Conservation (phyloP, 2,329 filamentous ascomycete species). For the Xylaria digitata region DNA sequence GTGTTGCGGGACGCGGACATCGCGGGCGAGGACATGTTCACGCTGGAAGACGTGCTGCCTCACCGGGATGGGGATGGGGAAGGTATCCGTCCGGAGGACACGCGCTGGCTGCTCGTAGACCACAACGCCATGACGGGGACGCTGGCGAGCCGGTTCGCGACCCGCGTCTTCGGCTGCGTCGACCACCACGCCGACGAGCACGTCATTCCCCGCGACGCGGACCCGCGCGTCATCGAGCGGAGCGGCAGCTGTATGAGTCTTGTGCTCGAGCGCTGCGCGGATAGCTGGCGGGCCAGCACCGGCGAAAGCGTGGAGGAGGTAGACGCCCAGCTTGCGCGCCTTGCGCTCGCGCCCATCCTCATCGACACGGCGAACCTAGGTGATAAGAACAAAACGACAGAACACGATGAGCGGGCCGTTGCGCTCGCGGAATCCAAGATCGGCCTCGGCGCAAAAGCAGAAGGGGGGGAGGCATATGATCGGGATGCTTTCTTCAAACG, state of each 20-base stretch:
- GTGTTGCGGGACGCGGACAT: conserved; percentile 72
- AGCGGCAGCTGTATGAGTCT: conserved; percentile 80
- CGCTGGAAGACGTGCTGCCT: conserved; percentile 65
- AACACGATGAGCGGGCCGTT: conserved; percentile 68
- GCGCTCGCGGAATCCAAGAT: conserved; percentile 66
- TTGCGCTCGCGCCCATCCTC: conserved; percentile 77
- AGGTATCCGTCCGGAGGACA: conserved; percentile 60
- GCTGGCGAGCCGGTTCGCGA: conserved; percentile 64
- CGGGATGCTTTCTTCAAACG: conserved; percentile 67
- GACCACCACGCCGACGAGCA: conserved; percentile 84
- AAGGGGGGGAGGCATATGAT: conserved; percentile 58
- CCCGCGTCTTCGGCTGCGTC: conserved; percentile 71
- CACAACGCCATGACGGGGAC: conserved; percentile 78
- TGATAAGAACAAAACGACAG: conserved; percentile 71
- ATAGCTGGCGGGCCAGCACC: conserved; percentile 65
- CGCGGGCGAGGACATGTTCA: conserved; percentile 71
- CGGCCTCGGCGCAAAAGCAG: not conserved
- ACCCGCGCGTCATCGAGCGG: conserved; percentile 71
- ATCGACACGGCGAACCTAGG: conserved; percentile 77
- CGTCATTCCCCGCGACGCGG: conserved; percentile 57
- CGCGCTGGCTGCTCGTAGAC: conserved; percentile 80
- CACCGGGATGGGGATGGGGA: not conserved
- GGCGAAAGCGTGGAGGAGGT: conserved; percentile 42
- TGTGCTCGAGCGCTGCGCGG: conserved; percentile 68
- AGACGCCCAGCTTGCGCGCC: conserved; percentile 71